These are phyloP conservation scores for Trichoderma asperellum DNA, from an alignment of 2,329 filamentous ascomycete genomes.

Conservation along the genomic window DNA sequence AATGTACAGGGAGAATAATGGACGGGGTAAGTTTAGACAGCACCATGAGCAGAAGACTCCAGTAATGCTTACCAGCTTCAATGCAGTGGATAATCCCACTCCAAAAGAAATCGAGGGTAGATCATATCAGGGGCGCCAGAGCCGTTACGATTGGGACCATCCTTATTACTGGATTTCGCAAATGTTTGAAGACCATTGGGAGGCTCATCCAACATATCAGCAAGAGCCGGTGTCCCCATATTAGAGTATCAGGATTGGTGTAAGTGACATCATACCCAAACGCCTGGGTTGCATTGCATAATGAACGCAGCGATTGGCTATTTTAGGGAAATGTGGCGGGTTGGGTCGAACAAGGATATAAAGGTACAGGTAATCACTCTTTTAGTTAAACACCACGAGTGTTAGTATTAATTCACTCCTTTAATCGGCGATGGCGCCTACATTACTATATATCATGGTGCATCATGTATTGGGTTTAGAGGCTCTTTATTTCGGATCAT, in stretches of 20 bases:
- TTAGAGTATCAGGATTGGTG: neutral
- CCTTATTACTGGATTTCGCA: slow-evolving; percentile 52
- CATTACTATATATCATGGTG: neutral
- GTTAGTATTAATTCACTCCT: neutral
- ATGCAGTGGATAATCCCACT: neutral
- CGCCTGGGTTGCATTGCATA: neutral
- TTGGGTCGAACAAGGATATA: neutral
- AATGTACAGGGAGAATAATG: slow-evolving; percentile 37
- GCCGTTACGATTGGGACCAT: slow-evolving; percentile 44
- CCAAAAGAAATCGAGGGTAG: neutral
- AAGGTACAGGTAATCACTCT: neutral
- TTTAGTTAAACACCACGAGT: neutral
- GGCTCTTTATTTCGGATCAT: neutral
- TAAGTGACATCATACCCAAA: neutral
- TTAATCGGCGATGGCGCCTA: neutral
- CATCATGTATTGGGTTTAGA: neutral
- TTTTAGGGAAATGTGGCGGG: neutral
- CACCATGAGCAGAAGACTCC: neutral
- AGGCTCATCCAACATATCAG: slow-evolving; percentile 40
- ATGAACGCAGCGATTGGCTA: neutral
- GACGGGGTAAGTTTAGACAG: slow-evolving; percentile 30
- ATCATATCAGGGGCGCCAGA: slow-evolving; percentile 36
- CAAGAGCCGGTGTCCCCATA: slow-evolving; percentile 30
- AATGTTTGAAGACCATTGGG: slow-evolving; percentile 51
- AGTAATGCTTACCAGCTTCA: neutral